Evolutionary conservation across 1,284 basidiomycete genomes (phyloP).

Genomic region (Golubevia sp.): DNA sequence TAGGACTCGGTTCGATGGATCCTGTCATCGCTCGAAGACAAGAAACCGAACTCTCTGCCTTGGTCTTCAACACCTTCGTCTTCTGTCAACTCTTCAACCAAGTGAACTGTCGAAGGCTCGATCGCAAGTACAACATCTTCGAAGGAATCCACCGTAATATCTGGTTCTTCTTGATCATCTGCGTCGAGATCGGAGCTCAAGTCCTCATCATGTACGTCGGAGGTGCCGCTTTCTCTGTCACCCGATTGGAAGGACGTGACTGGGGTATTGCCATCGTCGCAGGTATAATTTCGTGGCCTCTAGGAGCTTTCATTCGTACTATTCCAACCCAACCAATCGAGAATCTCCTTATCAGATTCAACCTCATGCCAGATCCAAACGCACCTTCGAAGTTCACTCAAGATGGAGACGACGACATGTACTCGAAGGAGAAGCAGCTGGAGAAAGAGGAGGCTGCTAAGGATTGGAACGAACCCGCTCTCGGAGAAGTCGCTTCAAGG

Average conservation of each 20-base stretch:
- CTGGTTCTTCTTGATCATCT: slow-evolving; percentile 85
- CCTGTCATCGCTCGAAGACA: slow-evolving; percentile 64
- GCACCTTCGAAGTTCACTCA: slow-evolving; percentile 71
- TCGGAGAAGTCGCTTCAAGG: slow-evolving; percentile 65
- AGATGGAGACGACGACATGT: slow-evolving; percentile 65
- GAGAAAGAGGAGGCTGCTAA: slow-evolving; percentile 66
- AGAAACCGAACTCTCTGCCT: slow-evolving; percentile 72
- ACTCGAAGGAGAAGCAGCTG: slow-evolving; percentile 4
- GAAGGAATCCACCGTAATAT: slow-evolving; percentile 78
- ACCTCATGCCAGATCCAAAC: slow-evolving; percentile 73
- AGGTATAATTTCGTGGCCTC: slow-evolving; percentile 82
- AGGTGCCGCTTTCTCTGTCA: slow-evolving; percentile 89
- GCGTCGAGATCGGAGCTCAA: slow-evolving; percentile 84
- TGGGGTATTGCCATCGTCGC: slow-evolving; percentile 92
- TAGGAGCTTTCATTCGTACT: slow-evolving; percentile 80
- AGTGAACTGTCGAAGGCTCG: slow-evolving; percentile 85
- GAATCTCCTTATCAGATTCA: slow-evolving; percentile 70
- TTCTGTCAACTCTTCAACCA: slow-evolving; percentile 80
- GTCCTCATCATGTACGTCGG: slow-evolving; percentile 89
- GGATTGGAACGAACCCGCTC: slow-evolving; percentile 78
- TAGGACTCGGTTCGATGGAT: slow-evolving; percentile 63
- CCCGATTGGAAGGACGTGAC: slow-evolving; percentile 75
- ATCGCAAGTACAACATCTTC: slow-evolving; percentile 85
- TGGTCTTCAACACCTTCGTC: slow-evolving; percentile 96
- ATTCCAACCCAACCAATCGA: slow-evolving; percentile 83